Base-by-base conservation (phyloP, 768 basidiomycete genomes). In the Glaciozyma antarctica region DNA sequence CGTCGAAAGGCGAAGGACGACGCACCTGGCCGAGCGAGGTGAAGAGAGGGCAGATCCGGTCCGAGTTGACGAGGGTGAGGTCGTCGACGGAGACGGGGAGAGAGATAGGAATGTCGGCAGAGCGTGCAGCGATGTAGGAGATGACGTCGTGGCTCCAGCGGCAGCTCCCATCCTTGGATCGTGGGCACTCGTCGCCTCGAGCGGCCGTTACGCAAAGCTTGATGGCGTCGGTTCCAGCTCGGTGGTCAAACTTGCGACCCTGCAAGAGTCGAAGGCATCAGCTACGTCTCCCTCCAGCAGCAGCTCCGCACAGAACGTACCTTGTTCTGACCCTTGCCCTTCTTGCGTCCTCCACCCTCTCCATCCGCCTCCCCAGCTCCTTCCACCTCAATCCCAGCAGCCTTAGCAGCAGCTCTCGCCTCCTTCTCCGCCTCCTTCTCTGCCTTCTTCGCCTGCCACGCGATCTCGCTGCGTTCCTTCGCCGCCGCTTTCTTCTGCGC, bases 171-270 rank as follows among this genome's bases (percentile, higher is more conserved):
- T 63, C 16, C 17, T 22, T 16, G 2, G 7, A 26, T 10, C 22
- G 34, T 6, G 58, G 28, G 73, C 92, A 95, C 12, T 78, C 71
- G 43, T 80, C 78, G 0, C 86, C 88, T 59, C 80, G 83, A 4
- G 89, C 91, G 59, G 90, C 77, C 59, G 81, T 82, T 82, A 85
- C 87, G 77, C 93, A 97, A 32, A 97, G 78, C 43, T 90, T 85
- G 4, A 90, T 77, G 52, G 60, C 66, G 38, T 61, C 55, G 9
- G 59, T 24, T 1, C 70, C 70, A 7, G 66, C 70, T 19, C 30
- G 26, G 52, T 67, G 53, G 61, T 71, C 64, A 30, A 68, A 71
- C 32, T 52, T 61, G 30, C 70, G 66, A 34, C 32, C 53, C 66
- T 67, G 53, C 19, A 5, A 5, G n/a, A 57, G 15, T 9, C 3